Evolutionary conservation across 2,329 filamentous ascomycete genomes (phyloP), one percentile per base, ranked within the genome.

Genomic region (Fusarium buharicum): DNA sequence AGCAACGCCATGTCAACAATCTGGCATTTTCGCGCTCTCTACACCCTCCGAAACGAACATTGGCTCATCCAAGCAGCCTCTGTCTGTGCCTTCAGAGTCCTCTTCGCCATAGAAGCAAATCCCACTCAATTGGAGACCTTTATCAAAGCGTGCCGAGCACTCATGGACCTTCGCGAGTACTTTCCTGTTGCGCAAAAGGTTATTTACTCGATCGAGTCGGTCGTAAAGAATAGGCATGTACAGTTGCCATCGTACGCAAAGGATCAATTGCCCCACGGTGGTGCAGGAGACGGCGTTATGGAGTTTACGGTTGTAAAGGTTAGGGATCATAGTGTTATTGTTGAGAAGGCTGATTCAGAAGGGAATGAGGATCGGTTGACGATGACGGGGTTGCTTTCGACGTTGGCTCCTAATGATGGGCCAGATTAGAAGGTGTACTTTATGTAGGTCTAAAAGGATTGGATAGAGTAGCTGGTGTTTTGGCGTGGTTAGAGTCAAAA

Each of bases 1-100:
- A 49, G 49, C 10, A 60, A 64, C 30, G 60, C 59, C 4, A 64
- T 64, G 55, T 64, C 59, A 28, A 51, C 55, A 2, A 62, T 64
- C 6, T 64, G 60, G 60, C 50, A 64, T 43, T 64, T 64, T 13
- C 59, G 60, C 2, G 38, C 59, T 9, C 48, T 64, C 3, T 51
- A 64, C 11, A 56, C 45, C 0, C 43, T 64, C 4, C 49, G 43
- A 0, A 64, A 59, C 6, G 59, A 64, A 13, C 22, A 50, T 10
- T 64, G 60, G 59, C 17, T 64, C 3, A 49, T 64, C 14, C 60
- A 64, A 22, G 60, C 41, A 11, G 31, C 43, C 17, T 34, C 59
- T 6, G 49, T 51, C 10, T 64, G 60, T n/a, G 60, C 50, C 4
- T 64, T 64, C 9, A 52, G 57, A 8, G 41, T 64, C 12, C 18